A percentile compares a stretch with the other conserved stretches of the same genome.
Evolutionary conservation across 345 rosid species (phyloP).

Genomic region (Eucalyptus tenuipes): DNA sequence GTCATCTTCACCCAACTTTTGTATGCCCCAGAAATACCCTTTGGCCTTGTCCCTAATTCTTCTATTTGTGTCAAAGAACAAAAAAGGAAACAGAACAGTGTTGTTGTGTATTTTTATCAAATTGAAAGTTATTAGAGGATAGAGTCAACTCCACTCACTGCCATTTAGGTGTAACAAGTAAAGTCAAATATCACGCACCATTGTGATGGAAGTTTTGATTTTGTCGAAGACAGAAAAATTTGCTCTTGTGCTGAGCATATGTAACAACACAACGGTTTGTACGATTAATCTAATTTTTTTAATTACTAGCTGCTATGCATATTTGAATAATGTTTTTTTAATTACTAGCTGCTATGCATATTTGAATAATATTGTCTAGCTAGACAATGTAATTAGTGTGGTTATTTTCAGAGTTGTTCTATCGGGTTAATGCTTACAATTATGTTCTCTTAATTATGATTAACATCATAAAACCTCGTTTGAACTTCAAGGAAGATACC

Average conservation of each 20-base stretch:
- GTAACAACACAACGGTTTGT: accelerated
- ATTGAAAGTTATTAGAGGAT: too few relatives aligned
- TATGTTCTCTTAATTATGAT: not conserved
- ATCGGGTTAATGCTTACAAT: not conserved
- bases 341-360: not conserved
- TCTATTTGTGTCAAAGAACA: not conserved
- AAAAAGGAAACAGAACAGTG: not conserved
- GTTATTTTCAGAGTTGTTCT: not conserved
- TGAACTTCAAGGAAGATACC: not conserved
- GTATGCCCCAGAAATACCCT: too few relatives aligned
- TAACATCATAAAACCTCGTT: not conserved
- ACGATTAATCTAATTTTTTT: not conserved
- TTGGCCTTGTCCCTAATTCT: not conserved
- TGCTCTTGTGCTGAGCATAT: not conserved
- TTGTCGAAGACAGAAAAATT: too few relatives aligned
- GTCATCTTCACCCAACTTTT: too few relatives aligned
- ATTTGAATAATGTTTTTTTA: not conserved
- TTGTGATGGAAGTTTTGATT: too few relatives aligned
- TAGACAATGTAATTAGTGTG: not conserved
- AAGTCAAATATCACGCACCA: too few relatives aligned
- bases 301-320: not conserved
- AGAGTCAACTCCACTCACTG: too few relatives aligned
- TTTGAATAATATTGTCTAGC: not conserved
- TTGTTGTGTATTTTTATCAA: not conserved
- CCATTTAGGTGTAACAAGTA: too few relatives aligned